Evolutionary conservation across 1,284 basidiomycete genomes (phyloP).

Genomic region (Mycena citricolor): DNA sequence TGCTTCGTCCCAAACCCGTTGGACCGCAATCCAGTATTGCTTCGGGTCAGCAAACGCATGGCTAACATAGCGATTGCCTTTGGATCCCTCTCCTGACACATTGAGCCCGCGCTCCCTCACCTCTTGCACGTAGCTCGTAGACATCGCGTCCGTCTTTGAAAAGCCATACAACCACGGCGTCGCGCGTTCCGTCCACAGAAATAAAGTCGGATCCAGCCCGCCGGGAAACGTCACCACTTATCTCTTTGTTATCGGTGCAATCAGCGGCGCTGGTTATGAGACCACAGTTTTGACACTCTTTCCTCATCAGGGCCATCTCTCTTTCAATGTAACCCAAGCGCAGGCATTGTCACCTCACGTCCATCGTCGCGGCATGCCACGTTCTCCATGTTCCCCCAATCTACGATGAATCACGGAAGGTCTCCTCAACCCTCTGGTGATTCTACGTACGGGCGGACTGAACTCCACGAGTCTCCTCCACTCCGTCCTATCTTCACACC

Average conservation of each 20-base stretch:
- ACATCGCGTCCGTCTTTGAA: conserved; percentile 1
- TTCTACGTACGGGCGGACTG: conserved; percentile 83
- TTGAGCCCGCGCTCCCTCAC: neutral
- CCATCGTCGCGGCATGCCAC: conserved; percentile 53
- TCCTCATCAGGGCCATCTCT: too few species aligned
- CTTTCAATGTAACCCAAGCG: neutral
- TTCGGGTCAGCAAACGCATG: conserved; percentile 1
- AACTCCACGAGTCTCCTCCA: conserved; percentile 60
- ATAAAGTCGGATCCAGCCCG: neutral
- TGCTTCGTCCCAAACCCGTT: neutral
- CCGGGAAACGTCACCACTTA: conserved; percentile 3
- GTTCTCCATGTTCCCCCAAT: conserved; percentile 59
- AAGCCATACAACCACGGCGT: conserved; percentile 5
- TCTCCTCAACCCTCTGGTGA: conserved; percentile 47
- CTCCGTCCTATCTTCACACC: conserved; percentile 48
- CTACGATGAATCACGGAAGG: conserved; percentile 43
- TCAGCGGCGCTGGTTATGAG: conserved; percentile 88
- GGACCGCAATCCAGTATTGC: conserved; percentile 4
- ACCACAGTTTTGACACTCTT: conserved; percentile 60
- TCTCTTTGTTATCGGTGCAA: conserved; percentile 82
- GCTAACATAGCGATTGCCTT: conserved; percentile 2
- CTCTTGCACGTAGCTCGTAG: neutral
- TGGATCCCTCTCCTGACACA: conserved; percentile 1
- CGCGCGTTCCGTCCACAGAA: neutral
- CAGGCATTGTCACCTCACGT: conserved; percentile 43